These are phyloP conservation scores for Conticribra guillardii DNA, from an alignment of 108 stramenopile species.

Conservation along the genomic window DNA sequence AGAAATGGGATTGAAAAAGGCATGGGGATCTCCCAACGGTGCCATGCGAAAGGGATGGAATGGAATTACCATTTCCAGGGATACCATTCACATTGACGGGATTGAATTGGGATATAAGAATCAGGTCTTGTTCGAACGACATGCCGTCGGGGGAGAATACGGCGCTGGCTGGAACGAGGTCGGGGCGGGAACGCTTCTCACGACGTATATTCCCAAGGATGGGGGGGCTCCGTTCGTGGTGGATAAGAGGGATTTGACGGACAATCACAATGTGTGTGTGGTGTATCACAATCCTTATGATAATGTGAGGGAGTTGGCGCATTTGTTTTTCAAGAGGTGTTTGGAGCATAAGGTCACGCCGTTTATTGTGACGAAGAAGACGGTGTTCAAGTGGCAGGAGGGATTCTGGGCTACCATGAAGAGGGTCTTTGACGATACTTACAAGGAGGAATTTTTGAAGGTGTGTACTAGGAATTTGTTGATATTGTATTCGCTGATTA, in stretches of 20 bases:
- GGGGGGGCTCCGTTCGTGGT: slow-evolving; percentile 86
- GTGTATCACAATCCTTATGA: slow-evolving; percentile 98
- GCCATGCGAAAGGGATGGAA: slow-evolving; percentile 98
- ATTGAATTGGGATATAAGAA: slow-evolving; percentile 96
- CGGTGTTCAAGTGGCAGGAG: slow-evolving; percentile 99
- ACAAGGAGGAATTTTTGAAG: slow-evolving; percentile 82
- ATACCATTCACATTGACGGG: slow-evolving; percentile 98
- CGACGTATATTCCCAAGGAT: slow-evolving; percentile 91
- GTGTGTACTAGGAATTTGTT: slow-evolving; percentile 17
- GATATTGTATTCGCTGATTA: not conserved
- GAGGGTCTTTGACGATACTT: slow-evolving; percentile 89
- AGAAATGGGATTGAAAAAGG: slow-evolving; percentile 90
- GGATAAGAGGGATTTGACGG: slow-evolving; percentile 93
- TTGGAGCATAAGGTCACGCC: slow-evolving; percentile 90
- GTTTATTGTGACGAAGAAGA: slow-evolving; percentile 98
- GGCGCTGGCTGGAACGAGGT: slow-evolving; percentile 94
- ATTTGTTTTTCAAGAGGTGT: slow-evolving; percentile 93
- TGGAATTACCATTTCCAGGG: slow-evolving; percentile 94
- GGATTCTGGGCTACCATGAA: slow-evolving; percentile 96
- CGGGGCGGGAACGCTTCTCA: slow-evolving; percentile 89
- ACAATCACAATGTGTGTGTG: slow-evolving; percentile 93
- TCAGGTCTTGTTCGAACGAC: slow-evolving; percentile 95
- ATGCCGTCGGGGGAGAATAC: slow-evolving; percentile 98
- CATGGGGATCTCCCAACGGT: slow-evolving; percentile 94
- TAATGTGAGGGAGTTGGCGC: slow-evolving; percentile 92